Evolutionary conservation across 257 asterid genomes (phyloP), one percentile per base, ranked within the genome.

Genomic region (Solanum chiquidenum): DNA sequence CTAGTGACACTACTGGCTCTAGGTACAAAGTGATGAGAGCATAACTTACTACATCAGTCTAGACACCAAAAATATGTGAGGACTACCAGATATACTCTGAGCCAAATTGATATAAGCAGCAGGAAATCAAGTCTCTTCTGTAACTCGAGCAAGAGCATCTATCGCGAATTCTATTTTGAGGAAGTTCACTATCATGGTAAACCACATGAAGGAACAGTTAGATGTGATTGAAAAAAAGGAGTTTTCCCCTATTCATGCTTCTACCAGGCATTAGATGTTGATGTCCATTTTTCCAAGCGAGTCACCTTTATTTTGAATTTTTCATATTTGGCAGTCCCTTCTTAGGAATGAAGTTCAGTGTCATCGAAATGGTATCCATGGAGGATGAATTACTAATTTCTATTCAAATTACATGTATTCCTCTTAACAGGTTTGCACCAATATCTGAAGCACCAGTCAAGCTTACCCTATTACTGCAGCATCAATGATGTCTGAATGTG

Each of bases 391-490:
- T 46, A 77, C 16, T 18, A 38, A 38, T 40, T 42, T 27, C 13
- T 80, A 12, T 80, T 46, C 25, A 80, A 80, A 80, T 44, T 46
- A 42, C 84, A 42, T 77, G 64, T 77, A 77, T 44, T 42, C 49
- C 82, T 73, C 23, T 38, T 77, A 77, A 77, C 37, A 77, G 84
- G 2, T 44, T 14, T 79, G 40, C 66, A 79, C 49, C 66, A 79
- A 79, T 27, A 80, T 46, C 66, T 37, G 66, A 80, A 87, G 18
- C 83, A 52, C 73, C 18, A 62, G 77, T 37, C 40, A 86, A 38
- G 83, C 92, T 85, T 92, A 96, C 99, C 94, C 94, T 16, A 91
- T 92, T 66, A 96, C 98, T 74, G 98, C 99, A 21, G 91, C 98
- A 91, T 96, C 98, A 62, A 91, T 89, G 10, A 96, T 93, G 55